Conservation (phyloP, 2,329 filamentous ascomycete species). For the Phoma sp. region DNA sequence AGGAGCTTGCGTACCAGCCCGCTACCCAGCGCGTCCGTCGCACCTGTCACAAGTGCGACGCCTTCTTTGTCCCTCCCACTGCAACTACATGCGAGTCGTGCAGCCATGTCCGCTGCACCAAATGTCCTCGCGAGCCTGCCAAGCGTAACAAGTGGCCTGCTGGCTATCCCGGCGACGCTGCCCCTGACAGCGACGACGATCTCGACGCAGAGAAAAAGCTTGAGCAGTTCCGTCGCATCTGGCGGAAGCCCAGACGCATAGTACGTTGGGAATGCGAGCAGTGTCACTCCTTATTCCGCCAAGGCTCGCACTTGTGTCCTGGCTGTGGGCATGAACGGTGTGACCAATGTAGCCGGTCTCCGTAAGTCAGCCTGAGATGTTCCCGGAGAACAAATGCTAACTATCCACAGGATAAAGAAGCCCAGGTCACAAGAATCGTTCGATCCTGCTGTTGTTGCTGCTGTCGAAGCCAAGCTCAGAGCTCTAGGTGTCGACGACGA, state of each 20-base stretch:
- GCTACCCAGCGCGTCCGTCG: slow-evolving; percentile 75
- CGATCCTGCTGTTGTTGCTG: slow-evolving; percentile 65
- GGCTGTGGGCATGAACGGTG: slow-evolving; percentile 68
- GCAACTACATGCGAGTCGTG: slow-evolving; percentile 71
- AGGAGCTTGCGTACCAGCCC: slow-evolving; percentile 73
- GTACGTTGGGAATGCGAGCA: slow-evolving; percentile 63
- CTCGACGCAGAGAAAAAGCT: slow-evolving; percentile 26
- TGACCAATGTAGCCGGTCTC: slow-evolving; percentile 61
- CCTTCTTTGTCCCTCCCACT: slow-evolving; percentile 59
- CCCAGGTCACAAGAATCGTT: slow-evolving; percentile 61
- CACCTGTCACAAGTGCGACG: slow-evolving; percentile 75
- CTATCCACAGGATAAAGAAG: slow-evolving; percentile 57
- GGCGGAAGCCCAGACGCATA: slow-evolving; percentile 52
- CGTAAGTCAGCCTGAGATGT: slow-evolving; percentile 43
- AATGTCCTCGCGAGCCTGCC: slow-evolving; percentile 79
- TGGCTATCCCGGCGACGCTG: slow-evolving; percentile 70
- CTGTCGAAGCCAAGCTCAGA: slow-evolving; percentile 62
- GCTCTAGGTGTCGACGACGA: slow-evolving; percentile 38
- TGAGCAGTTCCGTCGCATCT: slow-evolving; percentile 45
- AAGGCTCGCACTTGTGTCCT: slow-evolving; percentile 62
- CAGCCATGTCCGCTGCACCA: slow-evolving; percentile 75
- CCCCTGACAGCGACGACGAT: slow-evolving; percentile 43
- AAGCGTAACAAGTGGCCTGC: slow-evolving; percentile 73
- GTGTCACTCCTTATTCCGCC: slow-evolving; percentile 66
- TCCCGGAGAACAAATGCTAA: slow-evolving; percentile 13